These are phyloP conservation scores for Ophiocordyceps australis DNA, from an alignment of 2,329 filamentous ascomycete species.

Conservation along the genomic window DNA sequence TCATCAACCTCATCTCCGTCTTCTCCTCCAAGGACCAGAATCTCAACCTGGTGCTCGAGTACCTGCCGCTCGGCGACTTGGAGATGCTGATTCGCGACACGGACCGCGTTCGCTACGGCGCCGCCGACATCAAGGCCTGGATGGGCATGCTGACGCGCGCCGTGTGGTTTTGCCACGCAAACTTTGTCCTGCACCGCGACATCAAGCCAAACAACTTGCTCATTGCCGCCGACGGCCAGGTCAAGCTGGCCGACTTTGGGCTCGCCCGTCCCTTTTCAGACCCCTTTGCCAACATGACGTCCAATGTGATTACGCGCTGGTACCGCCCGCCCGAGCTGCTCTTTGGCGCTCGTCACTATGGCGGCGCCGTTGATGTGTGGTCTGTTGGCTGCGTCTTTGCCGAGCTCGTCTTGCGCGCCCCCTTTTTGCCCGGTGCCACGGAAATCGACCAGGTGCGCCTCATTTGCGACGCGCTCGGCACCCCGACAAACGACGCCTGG, in stretches of 20 bases:
- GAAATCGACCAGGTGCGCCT: conserved; percentile 76
- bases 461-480: conserved; percentile 74
- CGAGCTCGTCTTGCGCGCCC: conserved; percentile 67
- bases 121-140: conserved; percentile 92
- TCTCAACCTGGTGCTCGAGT: conserved; percentile 88
- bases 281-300: conserved; percentile 76
- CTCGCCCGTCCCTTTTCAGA: conserved; percentile 80
- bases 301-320: conserved; percentile 91
- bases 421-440: conserved; percentile 67
- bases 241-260: conserved; percentile 97
- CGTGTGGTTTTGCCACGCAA: conserved; percentile 93
- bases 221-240: conserved; percentile 78
- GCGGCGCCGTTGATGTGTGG: conserved; percentile 86
- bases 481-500: conserved; percentile 89
- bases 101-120: conserved; percentile 59
- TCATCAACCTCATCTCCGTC: conserved; percentile 80
- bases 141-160: conserved; percentile 92
- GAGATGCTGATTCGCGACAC: conserved; percentile 87
- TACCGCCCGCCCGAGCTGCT: conserved; percentile 89
- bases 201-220: conserved; percentile 98
- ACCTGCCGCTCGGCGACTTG: conserved; percentile 80
- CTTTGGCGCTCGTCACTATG: conserved; percentile 79
- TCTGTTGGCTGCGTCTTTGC: conserved; percentile 85
- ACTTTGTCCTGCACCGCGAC: conserved; percentile 85
- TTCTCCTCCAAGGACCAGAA: conserved; percentile 96